Base-by-base conservation (phyloP, 257 asterid genomes). In the Capsicum baccatum region DNA sequence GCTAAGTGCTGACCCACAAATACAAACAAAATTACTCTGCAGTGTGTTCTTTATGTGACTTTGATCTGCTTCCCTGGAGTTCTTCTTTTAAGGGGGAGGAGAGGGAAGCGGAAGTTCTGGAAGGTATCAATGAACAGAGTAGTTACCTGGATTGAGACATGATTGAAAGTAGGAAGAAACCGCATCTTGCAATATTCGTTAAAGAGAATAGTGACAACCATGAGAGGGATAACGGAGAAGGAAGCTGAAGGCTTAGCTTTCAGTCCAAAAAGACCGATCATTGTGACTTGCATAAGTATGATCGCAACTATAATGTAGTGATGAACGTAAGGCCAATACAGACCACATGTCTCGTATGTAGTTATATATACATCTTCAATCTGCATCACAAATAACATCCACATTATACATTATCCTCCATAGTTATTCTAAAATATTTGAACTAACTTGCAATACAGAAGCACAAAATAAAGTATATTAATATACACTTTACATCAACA, bases 161-260 rank as follows among this genome's bases (percentile, higher is more conserved):
- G 91, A 83, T 84, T 84, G 80, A 94, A 96, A 66, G 97, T 87
- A 17, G 99, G 98, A 56, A 90, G 90, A 88, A 96, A 96, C 13
- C 98, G 97, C 55, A 90, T 87, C 89, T 92, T 96, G 96, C 98
- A 96, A 87, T 93, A 96, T 81, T 93, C 98, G 15, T 94, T 93
- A 89, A 93, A 96, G 86, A 91, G 83, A 80, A 94, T 8, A 71
- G 99, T 94, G 86, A 88, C 84, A 85, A 92, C 85, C 86, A 96
- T 76, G 84, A 94, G 95, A 39, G 98, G 98, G 87, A 94, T 87
- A 17, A 92, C 92, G 83, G 94, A 81, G 78, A 94, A 84, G 3
- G 98, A 91, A 85, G 98, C 98, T 0, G 98, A 89, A 3, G 99
- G 98, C 91, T 96, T 96, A 55, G 97, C 92, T 89, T 93, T 96